Conservation (phyloP, 306 rosid genomes). For the Quercus engelmannii region DNA sequence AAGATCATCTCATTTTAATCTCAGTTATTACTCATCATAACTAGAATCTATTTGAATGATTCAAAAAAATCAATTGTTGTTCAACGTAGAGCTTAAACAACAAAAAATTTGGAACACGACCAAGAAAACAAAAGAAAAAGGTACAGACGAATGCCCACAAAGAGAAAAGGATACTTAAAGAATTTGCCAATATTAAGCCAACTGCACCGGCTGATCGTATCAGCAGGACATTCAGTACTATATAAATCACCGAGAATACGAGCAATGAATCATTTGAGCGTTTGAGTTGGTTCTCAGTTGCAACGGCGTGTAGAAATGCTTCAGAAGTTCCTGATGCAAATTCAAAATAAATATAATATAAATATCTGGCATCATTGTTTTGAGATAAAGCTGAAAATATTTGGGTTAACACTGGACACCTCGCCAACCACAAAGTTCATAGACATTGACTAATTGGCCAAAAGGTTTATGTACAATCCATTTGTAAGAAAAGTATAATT, state of each 20-base stretch:
- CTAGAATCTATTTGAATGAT: not conserved
- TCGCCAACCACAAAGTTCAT: not conserved
- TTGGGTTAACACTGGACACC: conserved; percentile 7
- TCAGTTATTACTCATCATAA: not conserved
- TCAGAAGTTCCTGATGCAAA: conserved; percentile 83
- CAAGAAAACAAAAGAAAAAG: conserved; percentile 6
- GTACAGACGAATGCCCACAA: not conserved
- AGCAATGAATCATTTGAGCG: conserved; percentile 75
- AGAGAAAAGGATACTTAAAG: conserved; percentile 77
- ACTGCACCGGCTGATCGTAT: conserved; percentile 72
- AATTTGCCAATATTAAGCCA: conserved; percentile 89
- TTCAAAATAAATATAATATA: conserved; percentile 9
- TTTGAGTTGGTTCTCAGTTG: conserved; percentile 74
- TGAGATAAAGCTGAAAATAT: conserved; percentile 1
- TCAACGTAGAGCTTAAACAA: not conserved
- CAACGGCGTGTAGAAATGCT: conserved; percentile 93
- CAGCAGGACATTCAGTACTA: conserved; percentile 66
- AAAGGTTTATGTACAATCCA: not conserved
- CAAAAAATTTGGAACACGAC: conserved; percentile 7
- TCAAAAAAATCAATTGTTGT: not conserved
- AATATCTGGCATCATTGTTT: not conserved
- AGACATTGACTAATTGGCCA: not conserved
- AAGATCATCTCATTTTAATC: not conserved
- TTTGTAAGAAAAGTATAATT: not conserved
- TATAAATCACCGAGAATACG: conserved; percentile 67